Conservation (phyloP, 768 basidiomycete genomes). For the Chalciporus chontae region DNA sequence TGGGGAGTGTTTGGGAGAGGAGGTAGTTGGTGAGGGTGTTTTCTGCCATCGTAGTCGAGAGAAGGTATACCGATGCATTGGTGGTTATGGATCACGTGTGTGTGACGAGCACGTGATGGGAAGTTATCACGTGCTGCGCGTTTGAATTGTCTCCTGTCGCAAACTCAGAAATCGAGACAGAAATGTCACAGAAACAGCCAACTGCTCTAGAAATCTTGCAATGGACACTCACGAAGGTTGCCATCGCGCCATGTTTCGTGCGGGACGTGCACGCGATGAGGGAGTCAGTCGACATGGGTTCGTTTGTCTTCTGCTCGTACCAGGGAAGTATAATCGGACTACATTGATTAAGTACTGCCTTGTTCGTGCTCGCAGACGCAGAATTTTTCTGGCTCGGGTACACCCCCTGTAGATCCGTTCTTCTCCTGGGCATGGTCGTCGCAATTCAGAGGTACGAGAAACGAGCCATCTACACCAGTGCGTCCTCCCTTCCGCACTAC, state of each 20-base stretch:
- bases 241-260: conserved; percentile 53
- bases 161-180: not conserved
- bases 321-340: too few species aligned
- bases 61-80: too few species aligned
- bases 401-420: conserved; percentile 64
- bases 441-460: conserved; percentile 59
- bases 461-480: conserved; percentile 58
- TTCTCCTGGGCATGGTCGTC: conserved; percentile 61
- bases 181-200: not conserved
- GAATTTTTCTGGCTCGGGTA: conserved; percentile 73
- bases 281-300: conserved; percentile 33
- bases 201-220: conserved; percentile 28
- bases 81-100: too few species aligned
- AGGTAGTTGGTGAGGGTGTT: conserved; percentile 31
- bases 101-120: not conserved
- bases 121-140: not conserved
- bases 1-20: conserved; percentile 31
- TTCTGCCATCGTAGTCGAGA: not conserved
- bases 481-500: conserved; percentile 12
- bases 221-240: conserved; percentile 57
- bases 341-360: not conserved
- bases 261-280: conserved; percentile 50
- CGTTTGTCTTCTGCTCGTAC: not conserved
- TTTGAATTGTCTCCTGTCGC: not conserved
- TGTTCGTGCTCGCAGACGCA: conserved; percentile 32